Conservation (phyloP, 495 filamentous ascomycete genomes). For the Aspergillus mulundensis region DNA sequence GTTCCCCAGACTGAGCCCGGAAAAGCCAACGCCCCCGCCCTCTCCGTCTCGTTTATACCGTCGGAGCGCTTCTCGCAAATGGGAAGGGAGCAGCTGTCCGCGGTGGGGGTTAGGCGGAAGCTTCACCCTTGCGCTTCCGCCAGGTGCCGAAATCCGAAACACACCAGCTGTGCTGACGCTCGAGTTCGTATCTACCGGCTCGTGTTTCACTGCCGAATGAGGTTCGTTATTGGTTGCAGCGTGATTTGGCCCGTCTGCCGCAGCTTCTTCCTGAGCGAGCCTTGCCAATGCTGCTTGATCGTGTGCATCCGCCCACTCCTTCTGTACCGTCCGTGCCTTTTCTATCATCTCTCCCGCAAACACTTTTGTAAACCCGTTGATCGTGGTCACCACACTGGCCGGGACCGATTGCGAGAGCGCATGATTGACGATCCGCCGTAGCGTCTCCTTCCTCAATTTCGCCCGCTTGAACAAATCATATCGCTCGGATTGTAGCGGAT, state of each 20-base stretch:
- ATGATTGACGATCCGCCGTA: slow-evolving; percentile 74
- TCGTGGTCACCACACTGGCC: slow-evolving; percentile 68
- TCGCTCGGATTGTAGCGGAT: slow-evolving; percentile 61
- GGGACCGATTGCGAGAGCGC: slow-evolving; percentile 86
- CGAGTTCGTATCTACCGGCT: not conserved
- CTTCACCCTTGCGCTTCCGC: slow-evolving; percentile 18
- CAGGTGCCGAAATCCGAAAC: slow-evolving; percentile 5
- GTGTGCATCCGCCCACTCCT: slow-evolving; percentile 63
- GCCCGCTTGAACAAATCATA: slow-evolving; percentile 70
- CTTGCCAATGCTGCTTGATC: slow-evolving; percentile 35
- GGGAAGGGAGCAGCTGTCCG: slow-evolving; percentile 74
- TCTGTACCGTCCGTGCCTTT: slow-evolving; percentile 71
- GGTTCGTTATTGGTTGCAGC: not conserved
- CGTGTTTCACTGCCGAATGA: not conserved
- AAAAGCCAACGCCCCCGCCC: slow-evolving; percentile 67
- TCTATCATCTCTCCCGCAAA: slow-evolving; percentile 83
- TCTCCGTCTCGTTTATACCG: slow-evolving; percentile 63
- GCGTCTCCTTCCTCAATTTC: slow-evolving; percentile 61
- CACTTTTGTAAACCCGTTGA: slow-evolving; percentile 77
- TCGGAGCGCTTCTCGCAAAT: slow-evolving; percentile 74
- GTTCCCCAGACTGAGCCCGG: slow-evolving; percentile 67
- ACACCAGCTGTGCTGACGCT: not conserved
- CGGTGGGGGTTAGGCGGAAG: slow-evolving; percentile 47
- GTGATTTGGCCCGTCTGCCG: slow-evolving; percentile 31
- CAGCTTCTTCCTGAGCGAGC: slow-evolving; percentile 28